Conservation (phyloP, 83 land plant genomes). For the Larix sibirica region DNA sequence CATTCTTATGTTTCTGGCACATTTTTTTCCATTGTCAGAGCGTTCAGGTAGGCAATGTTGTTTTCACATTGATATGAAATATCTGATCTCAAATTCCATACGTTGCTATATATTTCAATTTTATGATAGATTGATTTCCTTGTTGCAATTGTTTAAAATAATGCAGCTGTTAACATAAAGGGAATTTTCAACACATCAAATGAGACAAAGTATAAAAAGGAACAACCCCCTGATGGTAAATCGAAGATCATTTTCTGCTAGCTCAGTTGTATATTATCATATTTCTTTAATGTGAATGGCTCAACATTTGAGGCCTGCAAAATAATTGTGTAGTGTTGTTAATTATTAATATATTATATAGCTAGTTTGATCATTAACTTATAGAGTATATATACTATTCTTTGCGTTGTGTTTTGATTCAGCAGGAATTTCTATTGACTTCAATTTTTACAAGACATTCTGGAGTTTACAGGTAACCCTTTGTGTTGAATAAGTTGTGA, state of each 20-base stretch:
- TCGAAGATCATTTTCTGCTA: neutral
- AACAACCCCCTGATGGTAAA: conserved; percentile 81
- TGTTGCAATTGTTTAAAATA: neutral
- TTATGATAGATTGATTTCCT: neutral
- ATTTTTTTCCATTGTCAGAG: conserved; percentile 96
- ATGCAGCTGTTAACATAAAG: conserved; percentile 95
- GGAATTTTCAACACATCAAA: conserved; percentile 96
- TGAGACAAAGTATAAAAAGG: conserved; percentile 98
- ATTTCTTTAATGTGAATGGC: neutral
- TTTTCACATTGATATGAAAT: neutral
- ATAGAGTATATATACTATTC: neutral
- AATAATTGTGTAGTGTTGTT: neutral
- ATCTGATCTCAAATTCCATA: neutral
- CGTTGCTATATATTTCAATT: neutral
- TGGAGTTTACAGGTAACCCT: conserved; percentile 93
- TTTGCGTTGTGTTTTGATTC: conserved; percentile 13
- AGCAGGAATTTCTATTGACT: conserved; percentile 87
- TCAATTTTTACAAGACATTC: conserved; percentile 97
- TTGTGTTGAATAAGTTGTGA: neutral
- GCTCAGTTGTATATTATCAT: neutral
- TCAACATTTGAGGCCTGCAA: neutral
- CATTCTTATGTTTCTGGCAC: conserved; percentile 97
- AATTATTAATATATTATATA: neutral
- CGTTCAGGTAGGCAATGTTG: conserved; percentile 67
- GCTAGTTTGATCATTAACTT: neutral